Conservation (phyloP, 2,329 filamentous ascomycete genomes). For the Apiospora koreana region DNA sequence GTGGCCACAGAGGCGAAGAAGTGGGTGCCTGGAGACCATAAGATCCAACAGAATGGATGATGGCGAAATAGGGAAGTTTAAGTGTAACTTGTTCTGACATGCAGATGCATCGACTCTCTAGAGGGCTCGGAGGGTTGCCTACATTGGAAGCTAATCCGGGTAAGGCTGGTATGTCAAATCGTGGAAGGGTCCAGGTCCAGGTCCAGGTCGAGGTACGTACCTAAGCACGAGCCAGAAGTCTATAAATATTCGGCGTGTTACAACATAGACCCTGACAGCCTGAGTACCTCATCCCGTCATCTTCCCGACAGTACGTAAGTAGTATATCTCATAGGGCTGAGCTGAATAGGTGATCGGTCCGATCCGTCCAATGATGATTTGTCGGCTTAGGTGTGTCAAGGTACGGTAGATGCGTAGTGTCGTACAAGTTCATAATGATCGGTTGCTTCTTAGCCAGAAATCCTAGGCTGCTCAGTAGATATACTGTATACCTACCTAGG, state of each 20-base stretch:
- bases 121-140: no score
- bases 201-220: neutral
- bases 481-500: neutral
- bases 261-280: neutral
- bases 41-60: neutral
- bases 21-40: constrained; percentile 4
- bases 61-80: neutral
- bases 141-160: neutral
- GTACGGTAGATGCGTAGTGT: neutral
- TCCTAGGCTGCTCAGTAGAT: neutral
- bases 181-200: neutral
- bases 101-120: neutral
- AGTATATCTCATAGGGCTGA: neutral
- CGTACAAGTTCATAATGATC: neutral
- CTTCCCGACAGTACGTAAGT: neutral
- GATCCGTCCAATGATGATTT: neutral
- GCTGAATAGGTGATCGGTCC: neutral
- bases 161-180: neutral
- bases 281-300: neutral
- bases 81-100: neutral
- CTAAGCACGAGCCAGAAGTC: neutral
- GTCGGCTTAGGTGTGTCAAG: neutral
- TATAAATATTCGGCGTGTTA: neutral
- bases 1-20: neutral
- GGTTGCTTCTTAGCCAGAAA: neutral